A percentile compares a stretch with the other conserved stretches of the same genome.
Evolutionary conservation across 495 filamentous ascomycete species (phyloP).

Genomic region (Penicillium parvum): DNA sequence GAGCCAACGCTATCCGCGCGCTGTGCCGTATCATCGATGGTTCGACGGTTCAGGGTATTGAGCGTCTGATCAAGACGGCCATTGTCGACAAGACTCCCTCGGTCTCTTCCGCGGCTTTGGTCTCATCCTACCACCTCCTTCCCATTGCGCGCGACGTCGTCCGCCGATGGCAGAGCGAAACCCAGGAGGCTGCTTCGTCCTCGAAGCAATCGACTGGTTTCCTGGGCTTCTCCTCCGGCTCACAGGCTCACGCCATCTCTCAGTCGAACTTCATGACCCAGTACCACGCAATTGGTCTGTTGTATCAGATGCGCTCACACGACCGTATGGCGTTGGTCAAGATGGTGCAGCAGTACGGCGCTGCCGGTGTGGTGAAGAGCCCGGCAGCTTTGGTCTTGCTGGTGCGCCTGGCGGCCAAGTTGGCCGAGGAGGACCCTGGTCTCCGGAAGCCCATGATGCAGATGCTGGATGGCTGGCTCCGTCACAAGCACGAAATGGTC

Average conservation of each 20-base stretch:
- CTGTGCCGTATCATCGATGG: constrained; percentile 97
- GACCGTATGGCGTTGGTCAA: constrained; percentile 99
- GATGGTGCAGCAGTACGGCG: constrained; percentile 98
- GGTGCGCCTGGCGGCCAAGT: constrained; percentile 86
- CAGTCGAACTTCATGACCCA: constrained; percentile 91
- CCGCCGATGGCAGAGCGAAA: constrained; percentile 97
- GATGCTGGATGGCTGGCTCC: constrained; percentile 90
- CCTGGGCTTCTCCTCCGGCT: constrained; percentile 78
- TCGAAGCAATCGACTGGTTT: constrained; percentile 85
- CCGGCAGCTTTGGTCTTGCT: constrained; percentile 88
- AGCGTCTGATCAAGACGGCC: constrained; percentile 97
- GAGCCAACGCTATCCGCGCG: constrained; percentile 94
- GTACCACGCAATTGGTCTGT: constrained; percentile 95
- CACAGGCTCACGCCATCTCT: constrained; percentile 57
- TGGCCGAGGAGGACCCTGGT: constrained; percentile 87
- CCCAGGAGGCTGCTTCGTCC: constrained; percentile 90
- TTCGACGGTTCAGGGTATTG: constrained; percentile 96
- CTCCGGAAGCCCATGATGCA: constrained; percentile 92
- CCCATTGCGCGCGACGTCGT: constrained; percentile 94
- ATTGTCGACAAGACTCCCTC: constrained; percentile 99
- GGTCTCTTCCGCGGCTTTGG: constrained; percentile 92
- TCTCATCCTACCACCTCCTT: constrained; percentile 97
- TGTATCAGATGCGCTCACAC: constrained; percentile 97
- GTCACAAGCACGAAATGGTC: constrained; percentile 99
- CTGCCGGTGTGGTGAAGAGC: constrained; percentile 88